Evolutionary conservation across 345 rosid genomes (phyloP).

Genomic region (Brassica napus): Da-Ae NC_063451.1:42898001-42898500

Average conservation of each 20-base stretch:
- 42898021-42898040: neutral
- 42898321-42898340: neutral
- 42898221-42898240: neutral
- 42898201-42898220: too few relatives aligned
- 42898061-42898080: neutral
- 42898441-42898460: slow-evolving; percentile 8
- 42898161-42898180: neutral
- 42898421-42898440: neutral
- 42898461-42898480: neutral
- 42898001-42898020: neutral
- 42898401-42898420: neutral
- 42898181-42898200: neutral
- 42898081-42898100: neutral
- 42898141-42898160: neutral
- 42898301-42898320: neutral
- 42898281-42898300: neutral
- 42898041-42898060: neutral
- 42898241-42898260: neutral
- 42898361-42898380: neutral
- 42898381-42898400: neutral
- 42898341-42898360: neutral
- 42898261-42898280: neutral
- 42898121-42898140: neutral
- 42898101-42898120: neutral
- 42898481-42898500: neutral